phyloP scores from a whole-genome alignment of 495 filamentous ascomycete genomes.

The Trypethelium eluteriae region DNA sequence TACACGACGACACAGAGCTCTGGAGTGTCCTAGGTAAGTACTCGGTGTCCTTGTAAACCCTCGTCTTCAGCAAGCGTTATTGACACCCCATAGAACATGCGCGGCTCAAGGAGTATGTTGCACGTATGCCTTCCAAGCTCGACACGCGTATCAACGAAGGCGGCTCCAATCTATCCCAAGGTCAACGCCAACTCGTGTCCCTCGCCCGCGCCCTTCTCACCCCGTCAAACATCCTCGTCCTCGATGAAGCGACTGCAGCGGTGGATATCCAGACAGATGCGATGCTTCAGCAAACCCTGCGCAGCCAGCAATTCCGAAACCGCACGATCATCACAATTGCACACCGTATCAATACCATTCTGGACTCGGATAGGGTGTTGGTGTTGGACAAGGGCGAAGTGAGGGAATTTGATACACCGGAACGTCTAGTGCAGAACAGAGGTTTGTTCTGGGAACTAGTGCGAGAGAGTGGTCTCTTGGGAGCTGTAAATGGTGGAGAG shows the following conservation, averaged over 20 bases:
- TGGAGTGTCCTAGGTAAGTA: constrained; percentile 87
- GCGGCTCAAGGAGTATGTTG: constrained; percentile 82
- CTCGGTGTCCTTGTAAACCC: no score
- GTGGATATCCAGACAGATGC: constrained; percentile 94
- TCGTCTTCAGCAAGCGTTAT: no score
- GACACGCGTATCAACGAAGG: constrained; percentile 91
- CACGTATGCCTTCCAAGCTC: constrained; percentile 78
- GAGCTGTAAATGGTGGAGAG: constrained; percentile 11
- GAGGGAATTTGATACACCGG: constrained; percentile 41
- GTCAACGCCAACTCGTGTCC: constrained; percentile 86
- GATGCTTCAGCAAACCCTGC: constrained; percentile 62
- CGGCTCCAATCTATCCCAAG: constrained; percentile 74
- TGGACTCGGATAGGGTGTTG: constrained; percentile 84
- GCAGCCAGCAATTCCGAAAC: constrained; percentile 64
- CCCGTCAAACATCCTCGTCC: constrained; percentile 91
- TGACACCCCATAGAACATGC: constrained; percentile 63
- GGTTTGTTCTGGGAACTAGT: constrained; percentile 41
- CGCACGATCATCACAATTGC: constrained; percentile 97
- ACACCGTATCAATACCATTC: constrained; percentile 93
- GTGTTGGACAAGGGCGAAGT: constrained; percentile 66
- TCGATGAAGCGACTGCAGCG: constrained; percentile 95
- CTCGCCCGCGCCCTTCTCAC: constrained; percentile 89
- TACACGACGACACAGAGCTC: constrained; percentile 93
- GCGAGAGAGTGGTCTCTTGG: constrained; percentile 34
- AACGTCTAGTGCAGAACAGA: constrained; percentile 30